These are phyloP conservation scores for Trichoderma sp. DNA, from an alignment of 2,329 filamentous ascomycete species.

Conservation along the genomic window DNA sequence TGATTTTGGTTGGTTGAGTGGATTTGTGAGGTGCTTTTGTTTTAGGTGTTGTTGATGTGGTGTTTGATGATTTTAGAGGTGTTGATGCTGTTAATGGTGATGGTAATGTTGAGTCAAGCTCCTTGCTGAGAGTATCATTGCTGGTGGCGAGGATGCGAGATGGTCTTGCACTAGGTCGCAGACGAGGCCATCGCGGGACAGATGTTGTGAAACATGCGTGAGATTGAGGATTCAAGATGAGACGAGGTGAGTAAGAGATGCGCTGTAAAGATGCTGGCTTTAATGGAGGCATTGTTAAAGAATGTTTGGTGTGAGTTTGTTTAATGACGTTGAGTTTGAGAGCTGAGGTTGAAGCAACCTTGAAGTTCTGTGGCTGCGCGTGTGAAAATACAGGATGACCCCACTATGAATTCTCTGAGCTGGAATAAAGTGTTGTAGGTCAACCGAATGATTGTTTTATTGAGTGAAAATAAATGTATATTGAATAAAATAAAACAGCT, in stretches of 20 bases:
- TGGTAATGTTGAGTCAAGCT: background rate
- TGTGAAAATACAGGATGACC: background rate
- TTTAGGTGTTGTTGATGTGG: background rate
- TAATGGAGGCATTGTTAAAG: background rate
- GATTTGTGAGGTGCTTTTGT: background rate
- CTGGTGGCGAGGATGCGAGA: background rate
- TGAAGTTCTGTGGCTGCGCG: too few species aligned
- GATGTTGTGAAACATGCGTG: background rate
- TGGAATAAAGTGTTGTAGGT: too few species aligned
- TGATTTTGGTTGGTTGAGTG: background rate
- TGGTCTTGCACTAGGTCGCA: background rate
- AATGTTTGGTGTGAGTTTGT: background rate
- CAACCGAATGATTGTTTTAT: background rate
- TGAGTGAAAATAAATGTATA: background rate
- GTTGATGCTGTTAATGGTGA: background rate
- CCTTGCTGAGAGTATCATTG: background rate
- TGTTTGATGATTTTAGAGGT: background rate
- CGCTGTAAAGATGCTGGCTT: background rate
- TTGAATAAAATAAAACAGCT: background rate
- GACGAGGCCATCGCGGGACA: conserved; percentile 9
- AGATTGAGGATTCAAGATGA: background rate
- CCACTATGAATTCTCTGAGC: background rate
- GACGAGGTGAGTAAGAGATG: background rate
- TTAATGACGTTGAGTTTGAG: background rate
- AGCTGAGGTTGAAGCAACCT: background rate